These are phyloP conservation scores for Astraeus odoratus DNA, from an alignment of 768 basidiomycete genomes.

Conservation along the genomic window DNA sequence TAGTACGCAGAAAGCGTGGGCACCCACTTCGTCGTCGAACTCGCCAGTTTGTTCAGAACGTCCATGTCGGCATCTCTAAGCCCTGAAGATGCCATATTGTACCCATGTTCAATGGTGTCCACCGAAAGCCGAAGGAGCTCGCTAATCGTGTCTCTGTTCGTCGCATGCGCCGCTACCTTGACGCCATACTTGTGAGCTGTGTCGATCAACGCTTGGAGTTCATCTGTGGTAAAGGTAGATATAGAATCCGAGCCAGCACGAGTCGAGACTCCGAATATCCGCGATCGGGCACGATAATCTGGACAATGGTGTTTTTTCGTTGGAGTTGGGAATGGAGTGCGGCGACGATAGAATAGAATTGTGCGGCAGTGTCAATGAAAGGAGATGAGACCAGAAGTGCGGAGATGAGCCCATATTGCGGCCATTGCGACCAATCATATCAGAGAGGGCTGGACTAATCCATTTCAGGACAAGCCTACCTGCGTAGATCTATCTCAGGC, in stretches of 20 bases:
- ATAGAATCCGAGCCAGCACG: conserved; percentile 28
- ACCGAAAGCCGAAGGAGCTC: conserved; percentile 25
- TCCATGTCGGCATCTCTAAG: conserved; percentile 6
- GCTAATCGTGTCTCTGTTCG: conserved; percentile 27
- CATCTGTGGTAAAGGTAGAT: conserved; percentile 39
- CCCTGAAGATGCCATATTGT: conserved; percentile 15
- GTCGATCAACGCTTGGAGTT: conserved; percentile 41
- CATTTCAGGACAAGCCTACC: no score
- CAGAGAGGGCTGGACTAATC: no score
- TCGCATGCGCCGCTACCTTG: conserved; percentile 54
- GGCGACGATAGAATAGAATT: no score
- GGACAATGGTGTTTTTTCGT: no score
- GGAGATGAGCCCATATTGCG: no score
- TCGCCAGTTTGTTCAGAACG: conserved; percentile 15
- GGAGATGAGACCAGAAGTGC: no score
- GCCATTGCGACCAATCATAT: no score
- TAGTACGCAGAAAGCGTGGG: conserved; percentile 52
- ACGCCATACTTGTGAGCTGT: conserved; percentile 46
- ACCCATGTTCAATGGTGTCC: conserved; percentile 57
- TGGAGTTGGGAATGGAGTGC: no score
- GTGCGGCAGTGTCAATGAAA: no score
- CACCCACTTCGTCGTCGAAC: conserved; percentile 39
- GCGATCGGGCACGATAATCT: conserved; percentile 52
- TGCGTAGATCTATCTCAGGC: no score
- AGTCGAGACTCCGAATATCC: conserved; percentile 36